phyloP scores from a whole-genome alignment of 2,329 filamentous ascomycete species.

The Calonectria crousiana region DNA sequence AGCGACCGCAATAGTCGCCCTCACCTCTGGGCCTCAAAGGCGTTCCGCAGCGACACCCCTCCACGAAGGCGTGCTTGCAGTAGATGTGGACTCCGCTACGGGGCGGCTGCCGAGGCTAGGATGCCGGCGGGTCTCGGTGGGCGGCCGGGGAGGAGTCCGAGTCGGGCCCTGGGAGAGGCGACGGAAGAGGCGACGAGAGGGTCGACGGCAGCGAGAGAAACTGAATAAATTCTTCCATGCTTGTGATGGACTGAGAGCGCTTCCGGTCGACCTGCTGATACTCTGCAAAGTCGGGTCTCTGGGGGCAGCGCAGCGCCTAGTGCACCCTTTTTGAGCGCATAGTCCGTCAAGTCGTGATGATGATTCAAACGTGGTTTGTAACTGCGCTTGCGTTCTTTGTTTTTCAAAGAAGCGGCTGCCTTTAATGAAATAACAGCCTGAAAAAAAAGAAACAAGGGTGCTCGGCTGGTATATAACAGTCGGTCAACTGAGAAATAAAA shows the following conservation, averaged over 20 bases:
- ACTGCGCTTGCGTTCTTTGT: not conserved
- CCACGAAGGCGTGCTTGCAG: conserved; percentile 35
- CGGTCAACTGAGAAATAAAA: not conserved
- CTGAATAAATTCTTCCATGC: not conserved
- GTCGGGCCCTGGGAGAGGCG: not conserved
- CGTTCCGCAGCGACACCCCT: conserved; percentile 32
- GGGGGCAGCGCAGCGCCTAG: not conserved
- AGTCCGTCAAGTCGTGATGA: not conserved
- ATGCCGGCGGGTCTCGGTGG: not conserved
- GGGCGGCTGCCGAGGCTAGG: conserved; percentile 24
- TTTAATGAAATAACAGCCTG: not conserved
- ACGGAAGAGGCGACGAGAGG: not conserved
- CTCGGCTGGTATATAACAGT: not conserved
- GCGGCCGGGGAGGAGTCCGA: not conserved
- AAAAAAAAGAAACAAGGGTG: not conserved
- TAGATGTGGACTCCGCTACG: conserved; percentile 35
- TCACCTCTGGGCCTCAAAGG: conserved; percentile 18
- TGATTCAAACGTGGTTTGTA: not conserved
- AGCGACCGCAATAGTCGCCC: conserved; percentile 40
- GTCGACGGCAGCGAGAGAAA: not conserved
- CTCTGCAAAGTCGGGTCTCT: not conserved
- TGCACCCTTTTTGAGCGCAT: not conserved
- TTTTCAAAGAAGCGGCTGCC: not conserved
- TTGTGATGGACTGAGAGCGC: not conserved
- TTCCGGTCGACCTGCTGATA: not conserved